Conservation (phyloP, 2,329 filamentous ascomycete genomes). For the Bipolaris sorokiniana region DNA sequence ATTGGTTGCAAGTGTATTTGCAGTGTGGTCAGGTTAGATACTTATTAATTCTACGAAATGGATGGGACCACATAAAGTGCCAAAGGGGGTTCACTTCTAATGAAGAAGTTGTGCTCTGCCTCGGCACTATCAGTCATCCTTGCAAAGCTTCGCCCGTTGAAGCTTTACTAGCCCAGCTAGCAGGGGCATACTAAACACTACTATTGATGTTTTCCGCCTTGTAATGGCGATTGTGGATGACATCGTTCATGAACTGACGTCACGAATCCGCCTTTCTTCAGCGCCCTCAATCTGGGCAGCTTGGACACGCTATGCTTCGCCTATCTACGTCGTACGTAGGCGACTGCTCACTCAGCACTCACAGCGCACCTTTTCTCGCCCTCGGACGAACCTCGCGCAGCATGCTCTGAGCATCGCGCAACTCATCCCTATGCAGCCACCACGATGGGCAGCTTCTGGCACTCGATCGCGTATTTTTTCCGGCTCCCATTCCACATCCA, state of each 20-base stretch:
- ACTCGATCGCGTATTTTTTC: constrained; percentile 46
- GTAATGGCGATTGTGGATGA: background rate
- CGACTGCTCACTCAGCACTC: constrained; percentile 13
- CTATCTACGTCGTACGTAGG: background rate
- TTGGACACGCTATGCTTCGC: constrained; percentile 4
- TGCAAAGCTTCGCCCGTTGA: constrained; percentile 10
- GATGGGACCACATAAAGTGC: background rate
- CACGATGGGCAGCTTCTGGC: constrained; percentile 41
- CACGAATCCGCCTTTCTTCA: constrained; percentile 11
- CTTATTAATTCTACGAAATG: background rate
- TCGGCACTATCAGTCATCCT: background rate
- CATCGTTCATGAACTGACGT: constrained; percentile 11
- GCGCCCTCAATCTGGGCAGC: constrained; percentile 12
- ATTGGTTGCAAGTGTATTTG: background rate
- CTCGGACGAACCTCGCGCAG: background rate
- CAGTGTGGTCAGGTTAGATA: background rate
- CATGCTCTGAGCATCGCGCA: constrained; percentile 14
- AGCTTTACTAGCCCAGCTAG: constrained; percentile 10
- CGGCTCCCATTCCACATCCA: constrained; percentile 39
- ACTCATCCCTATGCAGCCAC: background rate
- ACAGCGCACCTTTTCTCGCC: constrained; percentile 1
- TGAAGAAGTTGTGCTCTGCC: background rate
- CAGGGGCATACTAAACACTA: background rate
- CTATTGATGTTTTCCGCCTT: background rate
- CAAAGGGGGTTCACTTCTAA: background rate